phyloP scores from a whole-genome alignment of 2,329 filamentous ascomycete species.

The Hortaea sp. region DNA sequence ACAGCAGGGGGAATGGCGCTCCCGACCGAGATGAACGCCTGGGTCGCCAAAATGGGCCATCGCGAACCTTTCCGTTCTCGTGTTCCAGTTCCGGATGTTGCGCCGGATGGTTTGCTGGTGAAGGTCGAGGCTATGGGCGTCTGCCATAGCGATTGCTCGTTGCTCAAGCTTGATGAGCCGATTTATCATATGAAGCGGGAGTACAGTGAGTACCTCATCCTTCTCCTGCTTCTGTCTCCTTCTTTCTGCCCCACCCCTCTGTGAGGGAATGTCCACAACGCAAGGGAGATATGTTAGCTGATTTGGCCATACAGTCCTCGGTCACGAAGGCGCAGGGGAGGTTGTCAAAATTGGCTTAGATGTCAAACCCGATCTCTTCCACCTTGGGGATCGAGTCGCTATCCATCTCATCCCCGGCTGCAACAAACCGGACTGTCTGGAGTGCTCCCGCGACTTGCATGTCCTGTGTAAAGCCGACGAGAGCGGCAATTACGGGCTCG shows the following conservation, averaged over 20 bases:
- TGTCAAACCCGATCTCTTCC: constrained; percentile 4
- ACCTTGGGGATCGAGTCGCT: constrained; percentile 23
- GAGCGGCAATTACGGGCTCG: constrained; percentile 34
- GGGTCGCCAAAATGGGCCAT: constrained; percentile 23
- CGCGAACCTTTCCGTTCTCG: constrained; percentile 21
- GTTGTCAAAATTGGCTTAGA: constrained; percentile 9
- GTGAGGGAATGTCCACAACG: not conserved
- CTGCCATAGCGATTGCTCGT: constrained; percentile 26
- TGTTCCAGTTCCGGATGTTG: constrained; percentile 18
- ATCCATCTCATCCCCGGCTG: constrained; percentile 27
- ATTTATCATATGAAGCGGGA: not conserved
- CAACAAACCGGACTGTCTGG: constrained; percentile 21
- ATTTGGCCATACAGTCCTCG: constrained; percentile 1
- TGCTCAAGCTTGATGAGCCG: constrained; percentile 17
- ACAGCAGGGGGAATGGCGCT: not conserved
- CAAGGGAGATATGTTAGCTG: no score
- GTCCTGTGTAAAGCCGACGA: constrained; percentile 26
- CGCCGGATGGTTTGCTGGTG: constrained; percentile 20
- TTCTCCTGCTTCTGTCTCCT: no score
- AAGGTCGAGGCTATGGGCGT: constrained; percentile 29
- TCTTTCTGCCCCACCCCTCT: not conserved
- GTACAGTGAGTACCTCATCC: not conserved
- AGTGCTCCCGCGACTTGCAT: constrained; percentile 31
- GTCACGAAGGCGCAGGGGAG: constrained; percentile 14
- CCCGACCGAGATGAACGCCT: constrained; percentile 24